Evolutionary conservation across 2,329 filamentous ascomycete species (phyloP).

Genomic region (Penicillium sp.): DNA sequence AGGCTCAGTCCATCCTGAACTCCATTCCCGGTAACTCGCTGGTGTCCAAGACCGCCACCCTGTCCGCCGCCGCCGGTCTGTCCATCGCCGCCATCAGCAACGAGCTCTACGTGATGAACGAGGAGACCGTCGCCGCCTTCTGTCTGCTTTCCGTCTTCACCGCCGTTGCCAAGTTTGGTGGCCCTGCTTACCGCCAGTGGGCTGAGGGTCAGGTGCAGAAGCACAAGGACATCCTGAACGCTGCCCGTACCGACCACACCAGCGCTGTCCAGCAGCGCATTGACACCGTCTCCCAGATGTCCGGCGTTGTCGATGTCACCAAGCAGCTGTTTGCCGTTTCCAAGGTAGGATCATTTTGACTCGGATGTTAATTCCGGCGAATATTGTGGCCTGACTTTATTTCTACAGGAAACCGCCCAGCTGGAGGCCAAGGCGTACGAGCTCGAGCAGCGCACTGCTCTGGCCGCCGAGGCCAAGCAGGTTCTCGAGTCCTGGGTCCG

Average conservation of each 20-base stretch:
- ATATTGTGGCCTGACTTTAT: not conserved
- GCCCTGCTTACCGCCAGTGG: conserved; percentile 89
- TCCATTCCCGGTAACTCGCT: conserved; percentile 86
- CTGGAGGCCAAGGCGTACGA: conserved; percentile 95
- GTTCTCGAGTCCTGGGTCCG: conserved; percentile 98
- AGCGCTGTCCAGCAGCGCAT: conserved; percentile 93
- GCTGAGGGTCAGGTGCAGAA: conserved; percentile 82
- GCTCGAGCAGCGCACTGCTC: conserved; percentile 91
- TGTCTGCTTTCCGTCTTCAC: conserved; percentile 90
- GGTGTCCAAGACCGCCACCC: conserved; percentile 92
- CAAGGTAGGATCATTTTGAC: conserved; percentile 60
- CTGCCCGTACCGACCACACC: conserved; percentile 90
- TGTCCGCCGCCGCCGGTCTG: conserved; percentile 85
- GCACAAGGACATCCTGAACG: conserved; percentile 92
- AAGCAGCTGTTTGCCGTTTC: conserved; percentile 96
- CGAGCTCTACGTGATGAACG: conserved; percentile 99
- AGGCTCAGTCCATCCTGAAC: conserved; percentile 93
- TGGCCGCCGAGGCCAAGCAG: conserved; percentile 86
- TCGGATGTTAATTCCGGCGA: conserved; percentile 1
- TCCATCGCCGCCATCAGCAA: conserved; percentile 96
- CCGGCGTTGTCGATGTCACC: conserved; percentile 90
- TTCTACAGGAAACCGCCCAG: conserved; percentile 79
- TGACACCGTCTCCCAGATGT: conserved; percentile 89
- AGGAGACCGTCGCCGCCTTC: conserved; percentile 93
- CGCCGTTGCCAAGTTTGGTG: conserved; percentile 87